Evolutionary conservation across 352 stramenopile species (phyloP), one percentile per base, ranked within the genome.

Genomic region (Phytophthora quininea): DNA sequence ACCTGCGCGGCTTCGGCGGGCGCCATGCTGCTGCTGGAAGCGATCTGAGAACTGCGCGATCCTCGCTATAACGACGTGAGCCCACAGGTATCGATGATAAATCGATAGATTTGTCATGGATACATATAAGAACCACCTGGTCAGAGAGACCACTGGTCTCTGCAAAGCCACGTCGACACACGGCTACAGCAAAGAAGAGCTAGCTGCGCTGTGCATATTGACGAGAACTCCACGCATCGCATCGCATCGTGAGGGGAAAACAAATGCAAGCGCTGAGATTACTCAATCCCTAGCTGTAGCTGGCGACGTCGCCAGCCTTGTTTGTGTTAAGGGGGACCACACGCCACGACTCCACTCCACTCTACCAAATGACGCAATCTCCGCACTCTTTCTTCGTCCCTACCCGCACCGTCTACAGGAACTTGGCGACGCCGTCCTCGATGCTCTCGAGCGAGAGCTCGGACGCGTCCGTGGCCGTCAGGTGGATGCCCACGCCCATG

Each of bases 401-500:
- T 12, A 43, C 37, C 7, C 37, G 7, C 37, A 43, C 61, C 53
- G 51, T 92, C 85, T 95, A 95, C 80, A 95, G 82, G 82, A 93
- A 95, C 82, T 96, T 96, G 82, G 86, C 56, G 42, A 96, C 85
- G 56, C 84, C 82, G 58, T 93, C 86, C 58, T 92, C 73, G 57
- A 96, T 93, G 30, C 74, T 78, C 74, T 97, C 89, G 47, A 79
- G 71, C 33, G 86, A 77, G 35, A 98, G 74, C 77, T 98, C 92
- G 51, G 89, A 92, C n/a, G 84, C 77, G 64, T 98, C 92, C 35
- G 92, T 98, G 54, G 90, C 93, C 70, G 97, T 98, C 58, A 99
- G 88, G 77, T 98, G 91, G 70, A 98, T 98, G 54, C 92, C 93
- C 67, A 99, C 92, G 35, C 96, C 96, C 79, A 93, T 87, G n/a